Evolutionary conservation across 2,329 filamentous ascomycete genomes (phyloP), one percentile per base, ranked within the genome.

Genomic region (Colletotrichum liaoningense): DNA sequence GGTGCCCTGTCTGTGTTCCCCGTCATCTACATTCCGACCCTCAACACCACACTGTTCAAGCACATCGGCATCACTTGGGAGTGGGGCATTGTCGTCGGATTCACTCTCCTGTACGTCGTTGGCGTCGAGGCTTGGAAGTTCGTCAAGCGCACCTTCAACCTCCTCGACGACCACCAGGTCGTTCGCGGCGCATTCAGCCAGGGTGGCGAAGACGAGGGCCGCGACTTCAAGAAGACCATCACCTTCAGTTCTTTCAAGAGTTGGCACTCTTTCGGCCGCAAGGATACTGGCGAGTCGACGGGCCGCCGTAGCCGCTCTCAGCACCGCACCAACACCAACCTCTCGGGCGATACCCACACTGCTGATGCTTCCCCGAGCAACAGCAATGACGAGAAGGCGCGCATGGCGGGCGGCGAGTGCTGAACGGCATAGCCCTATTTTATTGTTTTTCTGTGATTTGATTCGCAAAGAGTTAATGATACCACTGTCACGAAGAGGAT

Each of bases 61-160:
- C 93, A 95, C 83, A 87, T 84, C 8, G 87, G 86, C 22, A 94
- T 95, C 77, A 87, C 85, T 22, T 95, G 93, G 93, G 93, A 95
- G 80, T 95, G 93, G 93, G 90, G 88, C 1, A 84, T 95, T 6
- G 89, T 93, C 0, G 85, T 94, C 38, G 88, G 91, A 24, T 90
- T 89, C 71, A 88, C 91, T 0, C 75, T 92, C 14, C 79, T 94
- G 4, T 95, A 93, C 79, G 88, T 95, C 59, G 80, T 86, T 0
- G 91, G 92, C 30, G 87, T 94, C 54, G 93, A 95, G 84, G 80
- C 84, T 11, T 95, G 93, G 93, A 95, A 95, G 84, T 87, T 88
- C 77, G 81, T 83, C 74, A 95, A 95, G 89, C 86, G 93, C 63
- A 77, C 79, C 57, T 86, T 87, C 77, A 81, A 83, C 68, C 83